Conservation (phyloP, 1,284 basidiomycete species). For the Ceratobasidium sp. region DNA sequence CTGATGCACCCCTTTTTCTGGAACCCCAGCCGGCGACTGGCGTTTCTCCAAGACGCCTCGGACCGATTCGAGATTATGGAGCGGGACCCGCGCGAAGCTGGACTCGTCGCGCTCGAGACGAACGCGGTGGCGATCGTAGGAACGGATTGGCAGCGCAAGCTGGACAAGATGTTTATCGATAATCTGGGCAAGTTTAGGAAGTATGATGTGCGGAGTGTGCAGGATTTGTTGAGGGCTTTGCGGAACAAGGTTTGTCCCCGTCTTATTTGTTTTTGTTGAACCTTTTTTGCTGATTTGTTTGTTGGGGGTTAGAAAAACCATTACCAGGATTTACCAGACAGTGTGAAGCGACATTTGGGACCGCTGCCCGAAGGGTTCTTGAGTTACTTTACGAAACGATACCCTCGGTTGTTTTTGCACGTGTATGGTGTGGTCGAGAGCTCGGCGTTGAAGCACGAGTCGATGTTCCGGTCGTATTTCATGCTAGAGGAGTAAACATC, state of each 20-base stretch:
- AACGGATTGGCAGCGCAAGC: slow-evolving; percentile 86
- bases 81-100: slow-evolving; percentile 85
- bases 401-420: slow-evolving; percentile 91
- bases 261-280: neutral
- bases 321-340: slow-evolving; percentile 94
- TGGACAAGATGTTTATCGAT: slow-evolving; percentile 92
- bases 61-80: slow-evolving; percentile 99
- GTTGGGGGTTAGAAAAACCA: slow-evolving; percentile 85
- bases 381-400: slow-evolving; percentile 92
- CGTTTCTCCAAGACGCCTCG: slow-evolving; percentile 95
- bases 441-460: slow-evolving; percentile 77
- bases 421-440: slow-evolving; percentile 84
- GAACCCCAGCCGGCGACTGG: slow-evolving; percentile 86
- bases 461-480: slow-evolving; percentile 89
- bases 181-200: slow-evolving; percentile 97
- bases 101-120: slow-evolving; percentile 82
- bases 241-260: slow-evolving; percentile 85
- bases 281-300: neutral
- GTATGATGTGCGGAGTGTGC: slow-evolving; percentile 91
- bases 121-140: slow-evolving; percentile 79
- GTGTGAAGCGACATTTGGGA: slow-evolving; percentile 88
- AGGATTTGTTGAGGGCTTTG: slow-evolving; percentile 92
- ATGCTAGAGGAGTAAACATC: slow-evolving; percentile 67
- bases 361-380: slow-evolving; percentile 93
- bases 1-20: slow-evolving; percentile 97